These are phyloP conservation scores for Colletotrichum sp. DNA, from an alignment of 2,329 filamentous ascomycete genomes.

Conservation along the genomic window DNA sequence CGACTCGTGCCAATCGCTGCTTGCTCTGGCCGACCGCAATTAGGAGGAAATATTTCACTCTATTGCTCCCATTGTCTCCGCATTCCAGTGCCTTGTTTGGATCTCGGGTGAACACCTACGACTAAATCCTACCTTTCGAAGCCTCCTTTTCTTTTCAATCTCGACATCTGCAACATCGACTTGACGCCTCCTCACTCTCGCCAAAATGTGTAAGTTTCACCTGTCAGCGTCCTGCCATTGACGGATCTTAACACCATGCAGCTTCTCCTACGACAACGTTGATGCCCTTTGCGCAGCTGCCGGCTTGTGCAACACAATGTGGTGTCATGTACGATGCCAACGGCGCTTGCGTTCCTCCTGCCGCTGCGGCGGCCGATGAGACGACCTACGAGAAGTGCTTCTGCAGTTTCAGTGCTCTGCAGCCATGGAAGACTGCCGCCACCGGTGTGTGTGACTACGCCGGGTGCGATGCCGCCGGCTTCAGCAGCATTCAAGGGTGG, in stretches of 20 bases:
- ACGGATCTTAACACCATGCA: not conserved
- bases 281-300: slow-evolving; percentile 63
- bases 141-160: not conserved
- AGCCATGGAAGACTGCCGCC: slow-evolving; percentile 41
- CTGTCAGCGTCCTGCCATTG: not conserved
- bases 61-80: slow-evolving; percentile 7
- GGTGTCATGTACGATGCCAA: slow-evolving; percentile 72
- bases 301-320: slow-evolving; percentile 66
- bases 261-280: slow-evolving; percentile 51
- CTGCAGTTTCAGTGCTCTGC: slow-evolving; percentile 69
- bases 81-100: slow-evolving; percentile 16
- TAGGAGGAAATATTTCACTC: slow-evolving; percentile 2
- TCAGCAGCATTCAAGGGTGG: slow-evolving; percentile 70
- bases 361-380: slow-evolving; percentile 50
- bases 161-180: not conserved
- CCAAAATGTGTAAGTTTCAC: slow-evolving; percentile 20
- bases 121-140: not conserved
- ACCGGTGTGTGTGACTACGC: slow-evolving; percentile 66
- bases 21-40: not conserved
- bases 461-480: slow-evolving; percentile 53
- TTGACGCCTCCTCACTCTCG: not conserved
- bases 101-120: not conserved
- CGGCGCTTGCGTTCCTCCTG: slow-evolving; percentile 70
- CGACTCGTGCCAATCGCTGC: not conserved
- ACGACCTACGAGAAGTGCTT: slow-evolving; percentile 73